Conservation (phyloP, 2,329 filamentous ascomycete genomes). For the Clonostachys chloroleuca region DNA sequence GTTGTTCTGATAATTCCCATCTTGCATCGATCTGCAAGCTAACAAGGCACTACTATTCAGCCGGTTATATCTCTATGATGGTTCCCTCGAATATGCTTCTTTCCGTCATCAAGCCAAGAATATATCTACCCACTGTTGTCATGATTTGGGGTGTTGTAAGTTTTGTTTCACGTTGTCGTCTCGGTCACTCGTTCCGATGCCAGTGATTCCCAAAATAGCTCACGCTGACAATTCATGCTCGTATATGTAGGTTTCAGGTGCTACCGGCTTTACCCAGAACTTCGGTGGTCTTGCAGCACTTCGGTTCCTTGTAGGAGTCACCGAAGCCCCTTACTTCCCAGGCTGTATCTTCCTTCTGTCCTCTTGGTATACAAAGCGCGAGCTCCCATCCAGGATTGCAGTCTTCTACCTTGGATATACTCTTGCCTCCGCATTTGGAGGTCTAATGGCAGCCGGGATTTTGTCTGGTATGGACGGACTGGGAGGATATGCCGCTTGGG, state of each 20-base stretch:
- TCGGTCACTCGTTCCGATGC: too few relatives aligned
- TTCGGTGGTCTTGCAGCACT: conserved; percentile 28
- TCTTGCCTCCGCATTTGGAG: conserved; percentile 1
- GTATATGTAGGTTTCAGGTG: conserved; percentile 24
- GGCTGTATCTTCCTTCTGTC: conserved; percentile 4
- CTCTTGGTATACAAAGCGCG: conserved; percentile 3
- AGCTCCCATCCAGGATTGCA: conserved; percentile 3
- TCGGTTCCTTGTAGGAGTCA: conserved; percentile 32
- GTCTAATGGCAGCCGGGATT: conserved; percentile 3
- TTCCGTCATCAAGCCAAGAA: not conserved
- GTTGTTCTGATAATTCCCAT: not conserved
- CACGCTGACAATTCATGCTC: not conserved
- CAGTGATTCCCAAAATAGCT: too few relatives aligned
- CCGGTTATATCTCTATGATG: conserved; percentile 24
- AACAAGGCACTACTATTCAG: not conserved
- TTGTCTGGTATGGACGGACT: conserved; percentile 14
- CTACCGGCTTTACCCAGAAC: conserved; percentile 15
- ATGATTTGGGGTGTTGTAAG: conserved; percentile 7
- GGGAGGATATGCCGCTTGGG: conserved; percentile 5
- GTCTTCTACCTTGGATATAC: conserved; percentile 3
- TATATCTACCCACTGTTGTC: conserved; percentile 7
- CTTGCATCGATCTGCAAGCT: not conserved
- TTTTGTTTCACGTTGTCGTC: too few relatives aligned
- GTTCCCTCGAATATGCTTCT: conserved; percentile 25
- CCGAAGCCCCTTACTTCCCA: conserved; percentile 17